Conservation (phyloP, 208 protist species). For the Wallacemonas sp. region DNA sequence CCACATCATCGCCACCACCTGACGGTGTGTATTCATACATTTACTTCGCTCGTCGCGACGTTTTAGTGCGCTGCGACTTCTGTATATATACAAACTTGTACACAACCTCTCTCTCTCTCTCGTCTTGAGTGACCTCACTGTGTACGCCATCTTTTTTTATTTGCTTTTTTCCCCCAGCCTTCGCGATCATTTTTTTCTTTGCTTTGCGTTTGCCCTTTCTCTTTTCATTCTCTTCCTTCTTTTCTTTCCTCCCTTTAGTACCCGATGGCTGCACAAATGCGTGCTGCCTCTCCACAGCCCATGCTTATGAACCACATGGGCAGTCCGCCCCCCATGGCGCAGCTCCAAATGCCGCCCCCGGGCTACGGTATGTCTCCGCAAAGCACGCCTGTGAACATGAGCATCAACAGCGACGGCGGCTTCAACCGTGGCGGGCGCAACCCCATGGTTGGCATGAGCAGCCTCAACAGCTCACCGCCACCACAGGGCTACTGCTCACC, state of each 20-base stretch:
- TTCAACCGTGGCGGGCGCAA: background rate
- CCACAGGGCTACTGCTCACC: background rate
- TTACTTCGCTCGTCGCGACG: no score
- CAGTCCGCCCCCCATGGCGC: background rate
- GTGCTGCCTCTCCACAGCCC: background rate
- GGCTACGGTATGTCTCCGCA: background rate
- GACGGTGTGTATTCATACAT: no score
- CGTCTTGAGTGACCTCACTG: no score
- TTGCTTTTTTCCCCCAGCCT: no score
- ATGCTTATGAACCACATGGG: slow-evolving; percentile 11
- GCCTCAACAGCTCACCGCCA: slow-evolving; percentile 3
- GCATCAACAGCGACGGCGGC: background rate
- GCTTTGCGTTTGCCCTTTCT: background rate
- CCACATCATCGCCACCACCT: no score
- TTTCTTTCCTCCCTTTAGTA: slow-evolving; percentile 8
- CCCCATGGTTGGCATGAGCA: background rate
- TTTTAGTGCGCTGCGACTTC: no score
- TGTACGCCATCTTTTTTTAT: no score
- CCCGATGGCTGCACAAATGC: background rate
- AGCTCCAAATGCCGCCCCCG: background rate
- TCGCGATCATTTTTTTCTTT: background rate
- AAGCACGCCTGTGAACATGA: slow-evolving; percentile 17
- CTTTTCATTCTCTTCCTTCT: background rate
- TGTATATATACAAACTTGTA: no score
- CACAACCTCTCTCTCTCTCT: no score